phyloP scores from a whole-genome alignment of 1,284 basidiomycete genomes.

The Apiotrichum gracile region DNA sequence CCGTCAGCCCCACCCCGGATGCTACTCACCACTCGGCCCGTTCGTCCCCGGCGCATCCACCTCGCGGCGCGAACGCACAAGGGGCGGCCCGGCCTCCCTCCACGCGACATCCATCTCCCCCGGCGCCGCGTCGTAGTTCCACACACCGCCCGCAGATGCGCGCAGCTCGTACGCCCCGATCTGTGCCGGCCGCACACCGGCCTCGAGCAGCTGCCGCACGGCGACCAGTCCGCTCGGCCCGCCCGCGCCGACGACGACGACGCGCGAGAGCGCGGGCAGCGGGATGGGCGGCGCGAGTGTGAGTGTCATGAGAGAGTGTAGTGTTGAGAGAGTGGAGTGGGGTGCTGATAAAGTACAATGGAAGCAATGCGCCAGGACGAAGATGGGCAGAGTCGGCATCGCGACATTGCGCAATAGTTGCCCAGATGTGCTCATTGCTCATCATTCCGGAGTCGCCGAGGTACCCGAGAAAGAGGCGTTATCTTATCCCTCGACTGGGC shows the following conservation, averaged over 20 bases:
- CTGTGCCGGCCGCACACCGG: conserved; percentile 21
- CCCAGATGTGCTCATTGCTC: too few species aligned
- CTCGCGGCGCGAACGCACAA: conserved; percentile 10
- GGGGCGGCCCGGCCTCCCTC: conserved; percentile 8
- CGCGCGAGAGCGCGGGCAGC: conserved; percentile 21
- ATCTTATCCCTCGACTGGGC: too few species aligned
- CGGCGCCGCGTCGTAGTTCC: conserved; percentile 20
- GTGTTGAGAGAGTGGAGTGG: not conserved
- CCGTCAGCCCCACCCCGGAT: conserved; percentile 2
- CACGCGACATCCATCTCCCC: conserved; percentile 13
- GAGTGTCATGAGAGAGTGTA: not conserved
- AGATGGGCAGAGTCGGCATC: too few species aligned
- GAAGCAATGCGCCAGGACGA: too few species aligned
- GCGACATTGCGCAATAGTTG: too few species aligned
- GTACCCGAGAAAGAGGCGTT: too few species aligned
- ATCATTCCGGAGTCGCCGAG: too few species aligned
- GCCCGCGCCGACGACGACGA: conserved; percentile 50
- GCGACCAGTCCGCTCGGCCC: conserved; percentile 45
- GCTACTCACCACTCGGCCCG: conserved; percentile 16
- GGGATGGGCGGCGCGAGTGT: conserved; percentile 13
- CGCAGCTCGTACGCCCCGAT: conserved; percentile 29
- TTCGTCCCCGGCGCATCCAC: conserved; percentile 2
- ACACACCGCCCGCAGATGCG: conserved; percentile 19
- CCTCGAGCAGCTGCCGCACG: conserved; percentile 42
- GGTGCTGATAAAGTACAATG: not conserved